Percentiles rank a stretch among this genome's conserved stretches.
Conservation (phyloP, 1,284 basidiomycete species). For the Earliella scabrosa region DNA sequence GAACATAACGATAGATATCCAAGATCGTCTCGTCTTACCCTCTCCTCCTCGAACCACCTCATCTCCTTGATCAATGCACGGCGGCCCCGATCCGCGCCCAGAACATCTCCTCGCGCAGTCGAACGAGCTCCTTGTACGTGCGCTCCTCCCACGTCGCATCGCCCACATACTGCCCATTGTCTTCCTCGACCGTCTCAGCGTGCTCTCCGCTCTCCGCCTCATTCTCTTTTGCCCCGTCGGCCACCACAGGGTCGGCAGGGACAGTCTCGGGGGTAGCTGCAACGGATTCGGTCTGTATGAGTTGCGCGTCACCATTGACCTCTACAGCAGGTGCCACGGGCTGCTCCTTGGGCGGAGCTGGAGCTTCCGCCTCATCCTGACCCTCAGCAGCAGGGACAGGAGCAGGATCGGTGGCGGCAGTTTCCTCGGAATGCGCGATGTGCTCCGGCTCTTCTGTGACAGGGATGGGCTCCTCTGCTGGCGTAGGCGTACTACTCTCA, state of each 20-base stretch:
- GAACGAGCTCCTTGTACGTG: slow-evolving; percentile 84
- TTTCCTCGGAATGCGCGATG: neutral
- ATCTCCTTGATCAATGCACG: slow-evolving; percentile 25
- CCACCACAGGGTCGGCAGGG: neutral
- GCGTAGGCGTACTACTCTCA: too few species aligned
- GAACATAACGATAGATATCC: slow-evolving; percentile 8
- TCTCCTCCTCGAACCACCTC: too few species aligned
- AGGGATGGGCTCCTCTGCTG: neutral
- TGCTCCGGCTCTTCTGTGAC: slow-evolving; percentile 1
- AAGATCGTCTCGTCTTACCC: too few species aligned
- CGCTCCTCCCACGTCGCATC: slow-evolving; percentile 87
- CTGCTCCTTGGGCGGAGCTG: too few species aligned
- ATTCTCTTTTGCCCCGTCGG: neutral
- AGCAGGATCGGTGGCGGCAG: neutral
- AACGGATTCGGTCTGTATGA: neutral
- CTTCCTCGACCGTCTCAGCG: slow-evolving; percentile 10
- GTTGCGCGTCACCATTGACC: slow-evolving; percentile 5
- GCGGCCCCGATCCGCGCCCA: slow-evolving; percentile 81
- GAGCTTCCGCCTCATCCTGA: neutral
- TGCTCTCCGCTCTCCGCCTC: slow-evolving; percentile 2
- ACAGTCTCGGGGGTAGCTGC: too few species aligned
- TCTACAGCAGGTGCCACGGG: too few species aligned
- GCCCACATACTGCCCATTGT: slow-evolving; percentile 43
- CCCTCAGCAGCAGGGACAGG: neutral
- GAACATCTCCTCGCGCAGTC: slow-evolving; percentile 89